A percentile compares a stretch with the other conserved stretches of the same genome.
phyloP scores from a whole-genome alignment of 2,329 filamentous ascomycete genomes.

The Balansia obtecta region DNA sequence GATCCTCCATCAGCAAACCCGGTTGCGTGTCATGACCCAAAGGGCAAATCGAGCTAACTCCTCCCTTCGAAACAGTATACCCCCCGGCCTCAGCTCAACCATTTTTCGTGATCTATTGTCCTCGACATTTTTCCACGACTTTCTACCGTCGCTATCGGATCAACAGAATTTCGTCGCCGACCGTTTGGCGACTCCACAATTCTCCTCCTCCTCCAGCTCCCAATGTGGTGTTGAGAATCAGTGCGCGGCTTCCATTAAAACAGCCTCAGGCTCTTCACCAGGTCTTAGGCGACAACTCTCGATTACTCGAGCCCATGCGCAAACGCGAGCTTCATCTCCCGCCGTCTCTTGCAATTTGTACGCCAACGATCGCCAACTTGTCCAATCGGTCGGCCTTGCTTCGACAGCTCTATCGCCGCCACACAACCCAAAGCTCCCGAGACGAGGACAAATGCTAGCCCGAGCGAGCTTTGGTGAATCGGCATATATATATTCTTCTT shows the following conservation, averaged over 20 bases:
- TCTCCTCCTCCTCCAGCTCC: slow-evolving; percentile 8
- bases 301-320: slow-evolving; percentile 23
- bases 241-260: slow-evolving; percentile 5
- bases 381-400: slow-evolving; percentile 8
- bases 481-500: slow-evolving; percentile 3
- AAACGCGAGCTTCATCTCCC: slow-evolving; percentile 23
- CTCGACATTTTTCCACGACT: background rate
- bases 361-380: slow-evolving; percentile 17
- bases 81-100: slow-evolving; percentile 1
- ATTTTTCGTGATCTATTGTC: slow-evolving; percentile 4
- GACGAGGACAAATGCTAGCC: slow-evolving; percentile 15
- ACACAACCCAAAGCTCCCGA: background rate
- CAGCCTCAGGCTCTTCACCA: slow-evolving; percentile 7
- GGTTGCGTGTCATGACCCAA: slow-evolving; percentile 3
- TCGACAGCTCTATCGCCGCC: slow-evolving; percentile 2
- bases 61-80: slow-evolving; percentile 3
- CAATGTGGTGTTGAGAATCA: slow-evolving; percentile 19
- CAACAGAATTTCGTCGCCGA: slow-evolving; percentile 1
- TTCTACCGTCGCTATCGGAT: background rate
- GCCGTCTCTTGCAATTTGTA: slow-evolving; percentile 20
- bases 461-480: slow-evolving; percentile 8
- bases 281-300: slow-evolving; percentile 11
- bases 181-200: slow-evolving; percentile 6
- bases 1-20: slow-evolving; percentile 5
- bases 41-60: slow-evolving; percentile 4